These are phyloP conservation scores for Microsporum audouinii DNA, from an alignment of 2,329 filamentous ascomycete genomes.

Conservation along the genomic window DNA sequence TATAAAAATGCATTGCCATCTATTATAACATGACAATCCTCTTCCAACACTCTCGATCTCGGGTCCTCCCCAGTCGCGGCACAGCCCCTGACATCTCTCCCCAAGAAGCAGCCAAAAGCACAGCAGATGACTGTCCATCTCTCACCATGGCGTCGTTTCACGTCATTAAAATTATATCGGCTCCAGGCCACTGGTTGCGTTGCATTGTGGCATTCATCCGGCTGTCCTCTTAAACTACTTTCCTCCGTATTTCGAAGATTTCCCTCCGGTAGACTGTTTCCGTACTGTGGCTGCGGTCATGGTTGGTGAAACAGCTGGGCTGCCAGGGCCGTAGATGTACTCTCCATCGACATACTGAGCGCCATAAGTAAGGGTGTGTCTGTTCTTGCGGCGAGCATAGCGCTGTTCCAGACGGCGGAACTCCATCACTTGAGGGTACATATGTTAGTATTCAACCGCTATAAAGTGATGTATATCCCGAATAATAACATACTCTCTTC, in stretches of 20 bases:
- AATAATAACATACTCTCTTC: constrained; percentile 36
- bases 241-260: background rate
- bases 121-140: background rate
- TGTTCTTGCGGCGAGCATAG: constrained; percentile 83
- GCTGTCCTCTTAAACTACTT: constrained; percentile 5
- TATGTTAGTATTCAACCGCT: constrained; percentile 23
- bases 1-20: background rate
- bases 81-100: background rate
- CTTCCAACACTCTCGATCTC: background rate
- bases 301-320: constrained; percentile 18
- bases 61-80: background rate
- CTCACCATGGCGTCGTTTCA: background rate
- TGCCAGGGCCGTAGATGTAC: constrained; percentile 58
- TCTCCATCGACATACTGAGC: constrained; percentile 92
- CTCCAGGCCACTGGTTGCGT: background rate
- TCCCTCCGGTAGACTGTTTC: constrained; percentile 28
- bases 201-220: background rate
- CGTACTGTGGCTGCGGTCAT: constrained; percentile 30
- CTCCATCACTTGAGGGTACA: constrained; percentile 51
- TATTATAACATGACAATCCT: background rate
- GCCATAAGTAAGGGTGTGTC: constrained; percentile 78
- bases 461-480: background rate
- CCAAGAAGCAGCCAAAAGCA: background rate
- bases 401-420: constrained; percentile 90
- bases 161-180: background rate